Conservation (phyloP, 495 filamentous ascomycete species). For the Aspergillus haitiensis region DNA sequence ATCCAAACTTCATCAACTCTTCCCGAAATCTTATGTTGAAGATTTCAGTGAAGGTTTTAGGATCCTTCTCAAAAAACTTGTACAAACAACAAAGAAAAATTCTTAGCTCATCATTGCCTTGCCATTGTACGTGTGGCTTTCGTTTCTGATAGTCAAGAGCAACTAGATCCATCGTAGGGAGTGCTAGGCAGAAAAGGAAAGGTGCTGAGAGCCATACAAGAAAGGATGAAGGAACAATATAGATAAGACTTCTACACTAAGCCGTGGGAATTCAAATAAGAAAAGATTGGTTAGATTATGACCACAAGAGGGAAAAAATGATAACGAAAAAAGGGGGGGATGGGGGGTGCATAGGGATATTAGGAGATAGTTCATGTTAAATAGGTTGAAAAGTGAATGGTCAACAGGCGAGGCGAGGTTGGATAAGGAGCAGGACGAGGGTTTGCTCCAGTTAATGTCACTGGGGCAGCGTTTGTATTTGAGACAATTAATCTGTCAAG, state of each 20-base stretch:
- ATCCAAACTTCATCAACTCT: conserved; percentile 25
- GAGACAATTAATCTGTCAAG: neutral
- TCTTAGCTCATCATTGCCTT: conserved; percentile 2
- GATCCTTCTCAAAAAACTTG: conserved; percentile 27
- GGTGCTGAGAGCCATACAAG: neutral
- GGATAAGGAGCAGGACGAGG: neutral
- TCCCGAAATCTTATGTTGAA: conserved; percentile 29
- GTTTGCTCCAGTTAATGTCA: neutral
- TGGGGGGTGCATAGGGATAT: no score
- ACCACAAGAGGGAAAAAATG: neutral
- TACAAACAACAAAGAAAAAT: conserved; percentile 13
- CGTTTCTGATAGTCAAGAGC: neutral
- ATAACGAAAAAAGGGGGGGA: no score
- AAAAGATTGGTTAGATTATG: neutral
- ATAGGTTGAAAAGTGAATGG: no score
- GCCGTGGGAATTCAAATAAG: neutral
- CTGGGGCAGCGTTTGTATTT: neutral
- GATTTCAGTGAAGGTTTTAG: conserved; percentile 13
- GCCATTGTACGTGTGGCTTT: conserved; percentile 2
- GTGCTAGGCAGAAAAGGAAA: neutral
- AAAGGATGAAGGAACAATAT: neutral
- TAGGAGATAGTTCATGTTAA: no score
- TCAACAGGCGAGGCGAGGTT: neutral
- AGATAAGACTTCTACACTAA: neutral
- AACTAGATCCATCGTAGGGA: neutral